Conservation (phyloP, 257 asterid genomes). For the Plantago ovata region DNA sequence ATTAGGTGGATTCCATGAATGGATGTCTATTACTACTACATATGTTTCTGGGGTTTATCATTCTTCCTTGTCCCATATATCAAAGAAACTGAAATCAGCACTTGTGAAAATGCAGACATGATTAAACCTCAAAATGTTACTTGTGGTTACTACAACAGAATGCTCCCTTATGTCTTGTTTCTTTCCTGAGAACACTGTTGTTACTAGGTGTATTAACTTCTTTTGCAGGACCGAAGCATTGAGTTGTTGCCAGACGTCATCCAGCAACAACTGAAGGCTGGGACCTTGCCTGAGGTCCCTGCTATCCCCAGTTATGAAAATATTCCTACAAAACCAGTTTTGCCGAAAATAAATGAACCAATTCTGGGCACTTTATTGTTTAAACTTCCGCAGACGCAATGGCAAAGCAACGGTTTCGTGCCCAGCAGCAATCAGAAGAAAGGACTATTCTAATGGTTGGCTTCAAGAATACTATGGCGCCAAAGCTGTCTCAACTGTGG, state of each 20-base stretch:
- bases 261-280: constrained; percentile 64
- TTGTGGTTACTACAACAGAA: too few relatives aligned
- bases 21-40: too few relatives aligned
- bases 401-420: constrained; percentile 29
- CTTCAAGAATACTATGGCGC: neutral
- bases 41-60: neutral
- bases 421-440: constrained; percentile 6
- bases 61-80: neutral
- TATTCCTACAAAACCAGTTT: constrained; percentile 30
- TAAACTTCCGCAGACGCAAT: constrained; percentile 23
- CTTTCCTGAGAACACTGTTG: neutral
- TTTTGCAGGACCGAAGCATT: constrained; percentile 64
- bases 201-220: neutral
- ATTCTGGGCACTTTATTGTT: constrained; percentile 51
- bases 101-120: neutral
- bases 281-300: constrained; percentile 49
- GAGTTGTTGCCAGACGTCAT: constrained; percentile 70
- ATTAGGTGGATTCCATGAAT: too few relatives aligned
- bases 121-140: too few relatives aligned
- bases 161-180: neutral
- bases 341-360: constrained; percentile 47
- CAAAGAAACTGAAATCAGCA: constrained; percentile 5
- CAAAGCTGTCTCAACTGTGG: too few relatives aligned
- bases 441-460: neutral
- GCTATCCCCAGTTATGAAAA: constrained; percentile 21